Base-by-base conservation (phyloP, 2,329 filamentous ascomycete species). In the Ophiosphaerella herpotricha region DNA sequence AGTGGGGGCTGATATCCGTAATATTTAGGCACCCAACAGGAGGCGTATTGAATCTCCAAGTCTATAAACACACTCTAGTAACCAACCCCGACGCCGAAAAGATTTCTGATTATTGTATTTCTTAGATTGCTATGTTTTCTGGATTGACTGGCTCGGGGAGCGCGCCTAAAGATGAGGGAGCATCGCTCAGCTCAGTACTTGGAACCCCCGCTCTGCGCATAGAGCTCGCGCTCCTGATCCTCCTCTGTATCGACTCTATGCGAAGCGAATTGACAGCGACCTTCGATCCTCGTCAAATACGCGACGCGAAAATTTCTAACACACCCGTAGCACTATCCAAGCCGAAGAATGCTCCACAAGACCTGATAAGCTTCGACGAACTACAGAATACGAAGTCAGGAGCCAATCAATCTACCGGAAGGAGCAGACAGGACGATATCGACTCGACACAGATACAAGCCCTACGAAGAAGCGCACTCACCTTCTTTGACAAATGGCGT, bases 401-500 rank as follows among this genome's bases (percentile, higher is more conserved):
- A 46, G 56, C 52, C 5, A 52, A 48, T 6, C 54, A 63, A 32
- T 45, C 51, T 29, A 52, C 43, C 1, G 55, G 51, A 14, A 66
- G 62, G 26, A 60, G 73, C 40, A 64, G 78, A 37, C 74, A 78
- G 61, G 75, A 76, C 47, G 80, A 83, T 52, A 65, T 82, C 16
- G 77, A 75, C 26, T 73, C 71, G 1, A 74, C 75, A 5, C 75
- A 77, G 44, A 80, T 88, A 64, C 74, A 80, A 47, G 87, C 89
- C 62, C 74, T 91, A 63, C 90, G 85, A 73, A 84, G 83, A 55
- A 85, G 88, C 48, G 80, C 85, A 0, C 70, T 94, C 3, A 76
- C 81, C 1, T 85, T 86, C 68, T 95, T 92, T 67, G 85, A 88
- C 50, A 87, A 90, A 61, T 97, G 93, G 92, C 84, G 89, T 60